Conservation (phyloP, 306 rosid species). For the Cicer bijugum region DNA sequence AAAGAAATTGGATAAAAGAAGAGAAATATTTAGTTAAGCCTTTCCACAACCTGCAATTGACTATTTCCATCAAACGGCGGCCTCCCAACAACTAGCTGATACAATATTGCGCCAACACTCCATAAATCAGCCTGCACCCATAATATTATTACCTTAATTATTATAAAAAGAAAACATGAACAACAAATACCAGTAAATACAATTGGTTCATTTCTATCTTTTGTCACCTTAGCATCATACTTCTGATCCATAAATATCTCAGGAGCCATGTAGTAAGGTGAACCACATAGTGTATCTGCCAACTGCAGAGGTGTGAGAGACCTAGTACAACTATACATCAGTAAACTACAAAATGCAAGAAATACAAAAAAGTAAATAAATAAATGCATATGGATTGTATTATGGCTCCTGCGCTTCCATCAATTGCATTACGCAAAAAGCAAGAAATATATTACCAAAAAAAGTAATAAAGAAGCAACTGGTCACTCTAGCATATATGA, state of each 20-base stretch:
- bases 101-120: conserved; percentile 97
- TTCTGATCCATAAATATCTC: conserved; percentile 74
- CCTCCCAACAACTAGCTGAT: conserved; percentile 85
- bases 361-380: no score
- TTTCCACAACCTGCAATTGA: conserved; percentile 72
- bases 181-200: conserved; percentile 8
- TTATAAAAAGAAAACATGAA: conserved; percentile 29
- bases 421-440: no score
- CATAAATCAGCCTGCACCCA: conserved; percentile 91
- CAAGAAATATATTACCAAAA: no score
- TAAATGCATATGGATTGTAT: no score
- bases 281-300: conserved; percentile 94
- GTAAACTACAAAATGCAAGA: conserved; percentile 36
- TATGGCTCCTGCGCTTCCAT: no score
- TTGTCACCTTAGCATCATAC: conserved; percentile 89
- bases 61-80: conserved; percentile 87
- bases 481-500: no score
- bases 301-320: conserved; percentile 70
- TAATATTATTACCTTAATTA: conserved; percentile 3
- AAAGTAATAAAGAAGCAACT: no score
- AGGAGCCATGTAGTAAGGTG: conserved; percentile 99
- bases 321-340: conserved; percentile 58
- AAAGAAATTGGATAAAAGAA: background rate
- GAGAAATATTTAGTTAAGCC: background rate
- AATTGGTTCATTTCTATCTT: conserved; percentile 36